Evolutionary conservation across 768 basidiomycete genomes (phyloP), one percentile per base, ranked within the genome.

Genomic region (Podaxis sp.): DNA sequence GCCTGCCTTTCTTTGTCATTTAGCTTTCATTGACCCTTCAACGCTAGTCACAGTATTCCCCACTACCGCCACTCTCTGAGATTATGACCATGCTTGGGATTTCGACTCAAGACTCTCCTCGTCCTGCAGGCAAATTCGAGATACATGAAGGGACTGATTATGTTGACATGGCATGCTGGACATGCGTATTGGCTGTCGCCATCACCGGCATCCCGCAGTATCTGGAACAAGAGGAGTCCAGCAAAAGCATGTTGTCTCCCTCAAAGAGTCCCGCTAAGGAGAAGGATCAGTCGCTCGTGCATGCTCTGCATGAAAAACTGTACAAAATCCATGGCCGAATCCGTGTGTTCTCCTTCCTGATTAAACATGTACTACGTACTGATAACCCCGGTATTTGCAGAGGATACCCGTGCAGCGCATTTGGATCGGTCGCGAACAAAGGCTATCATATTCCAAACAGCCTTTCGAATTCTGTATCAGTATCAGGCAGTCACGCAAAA

Each of bases 361-460:
- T 17, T 28, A 40, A 26, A 42, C 22, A 44, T 19, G 19, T 12
- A 5, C 7, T 26, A 53, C 40, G 33, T 57, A n/a, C 24, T 51
- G 58, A 48, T 4, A 39, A 38, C 36, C 39, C 40, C 2, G 15
- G 13, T 12, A 28, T 52, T 38, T 48, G 12, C 63, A 91, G 89
- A 84, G 52, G 91, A 93, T 70, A 87, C 85, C 2, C 87, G 89
- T 52, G 90, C 88, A 28, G 85, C 87, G 1, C 84, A 90, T 71
- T 78, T 93, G 38, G 90, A 92, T 65, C 86, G 92, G 52, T 90
- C 91, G 2, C 81, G 88, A 61, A 82, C 85, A 3, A 93, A 93
- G 67, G 87, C 85, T 2, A 81, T 82, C 0, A 72, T 92, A 54
- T 88, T 92, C 69, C 83, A 82, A 49, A 72, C 91, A 13, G 77